Percentiles rank a stretch among this genome's conserved stretches.
phyloP scores from a whole-genome alignment of 2,329 filamentous ascomycete species.

The Pseudocercospora cruenta region DNA sequence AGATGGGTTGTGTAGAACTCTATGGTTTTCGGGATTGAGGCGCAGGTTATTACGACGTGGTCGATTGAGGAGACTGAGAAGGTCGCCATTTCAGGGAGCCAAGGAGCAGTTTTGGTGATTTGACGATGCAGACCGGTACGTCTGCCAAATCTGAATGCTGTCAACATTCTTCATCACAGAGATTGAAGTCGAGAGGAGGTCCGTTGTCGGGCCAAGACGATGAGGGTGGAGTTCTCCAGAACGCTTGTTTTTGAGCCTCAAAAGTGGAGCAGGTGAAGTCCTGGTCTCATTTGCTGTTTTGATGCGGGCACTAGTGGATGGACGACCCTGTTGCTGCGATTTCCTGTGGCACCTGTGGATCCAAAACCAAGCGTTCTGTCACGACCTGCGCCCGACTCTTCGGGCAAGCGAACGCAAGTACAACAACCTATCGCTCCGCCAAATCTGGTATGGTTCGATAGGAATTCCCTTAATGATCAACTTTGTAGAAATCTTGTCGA shows the following conservation, averaged over 20 bases:
- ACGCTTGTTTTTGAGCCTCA: background rate
- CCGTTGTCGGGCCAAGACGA: background rate
- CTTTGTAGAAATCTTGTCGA: too few relatives aligned
- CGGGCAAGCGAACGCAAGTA: too few relatives aligned
- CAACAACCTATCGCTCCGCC: too few relatives aligned
- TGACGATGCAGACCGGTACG: too few relatives aligned
- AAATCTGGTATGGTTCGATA: too few relatives aligned
- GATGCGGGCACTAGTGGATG: too few relatives aligned
- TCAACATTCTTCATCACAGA: background rate
- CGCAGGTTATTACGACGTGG: constrained; percentile 64
- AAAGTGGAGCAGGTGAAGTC: background rate
- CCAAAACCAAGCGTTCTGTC: too few relatives aligned
- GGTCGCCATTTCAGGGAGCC: constrained; percentile 22
- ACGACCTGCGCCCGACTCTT: too few relatives aligned
- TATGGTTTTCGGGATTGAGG: constrained; percentile 53
- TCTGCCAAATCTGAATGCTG: background rate
- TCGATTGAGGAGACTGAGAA: constrained; percentile 54
- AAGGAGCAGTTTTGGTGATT: too few relatives aligned
- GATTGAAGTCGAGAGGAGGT: background rate
- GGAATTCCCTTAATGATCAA: too few relatives aligned
- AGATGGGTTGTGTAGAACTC: constrained; percentile 60
- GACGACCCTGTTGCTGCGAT: too few relatives aligned
- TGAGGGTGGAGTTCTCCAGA: background rate
- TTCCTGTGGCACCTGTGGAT: too few relatives aligned
- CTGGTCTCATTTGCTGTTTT: background rate